Base-by-base conservation (phyloP, 1,139 yeast species). In the Maudiozyma humilis region DNA sequence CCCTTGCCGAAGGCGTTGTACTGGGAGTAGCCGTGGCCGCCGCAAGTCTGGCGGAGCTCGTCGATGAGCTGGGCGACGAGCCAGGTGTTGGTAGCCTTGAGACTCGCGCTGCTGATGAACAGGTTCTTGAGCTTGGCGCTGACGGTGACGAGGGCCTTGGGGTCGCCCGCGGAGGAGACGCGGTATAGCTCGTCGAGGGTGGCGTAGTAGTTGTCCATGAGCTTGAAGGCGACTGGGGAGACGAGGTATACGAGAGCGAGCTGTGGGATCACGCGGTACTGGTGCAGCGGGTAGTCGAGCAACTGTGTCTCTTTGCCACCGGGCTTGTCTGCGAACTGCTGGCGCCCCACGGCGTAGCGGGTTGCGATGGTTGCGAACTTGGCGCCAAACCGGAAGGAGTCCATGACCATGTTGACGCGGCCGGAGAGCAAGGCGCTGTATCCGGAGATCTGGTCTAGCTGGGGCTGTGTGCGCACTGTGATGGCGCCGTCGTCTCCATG, bases 1-100 rank as follows among this genome's bases (percentile, higher is more conserved):
- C 89, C 91, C 62, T 83, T 86, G 44, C 95, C 95, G 60, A 88
- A 85, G 3, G 91, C 95, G 53, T 85, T 78, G 69, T 88, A 88
- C 16, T 89, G 78, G 20, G 94, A 85, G 67, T 88, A 88, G 38
- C 96, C 96, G 61, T 87, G 96, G 42, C 96, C 96, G 66, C 96
- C 96, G 68, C 96, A 88, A n/a, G 95, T 76, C 69, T 88, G 96
- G 67, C 96, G 78, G 51, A 88, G 75, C 68, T 88, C 88, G 60
- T 86, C 95, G 59, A 88, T 88, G 54, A 82, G 70, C 46, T 75
- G 76, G 42, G 88, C 79, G 37, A 86, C 77, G 41, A 80, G 73
- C 96, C 96, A 88, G 34, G 96, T 88, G 55, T 82, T 78, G 40
- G 94, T 82, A 2, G 96, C 88, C 66, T 88, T 88, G 63, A 87